Evolutionary conservation across 192 early-diverging fungal species (phyloP), one percentile per base, ranked within the genome.

Genomic region (Lunasporangiospora selenospora): DNA sequence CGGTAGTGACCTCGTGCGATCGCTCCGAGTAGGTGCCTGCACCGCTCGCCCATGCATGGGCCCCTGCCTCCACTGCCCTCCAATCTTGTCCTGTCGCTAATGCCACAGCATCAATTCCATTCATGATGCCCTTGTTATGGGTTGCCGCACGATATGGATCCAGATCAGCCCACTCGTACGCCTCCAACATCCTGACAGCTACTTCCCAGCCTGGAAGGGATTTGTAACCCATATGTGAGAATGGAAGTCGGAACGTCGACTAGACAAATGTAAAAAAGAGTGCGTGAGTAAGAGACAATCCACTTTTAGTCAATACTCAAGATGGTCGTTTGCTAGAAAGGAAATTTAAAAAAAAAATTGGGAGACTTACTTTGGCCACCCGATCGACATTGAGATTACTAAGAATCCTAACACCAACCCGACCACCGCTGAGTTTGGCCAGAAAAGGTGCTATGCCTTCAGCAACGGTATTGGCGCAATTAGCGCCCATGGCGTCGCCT

Each of bases 111-210:
- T 92, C 90, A 49, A 92, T 86, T 4, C 90, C 90, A 67, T 92
- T 92, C 89, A 92, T 90, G 43, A 92, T 89, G 6, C 90, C 90
- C 65, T 92, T 92, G 79, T 92, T 92, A 57, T 92, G 88, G 0
- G 90, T 92, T 1, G 87, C 81, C 9, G 90, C 89, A 15, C 90
- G 81, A 58, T 80, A 92, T 27, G 85, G 85, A 46, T 92, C 90
- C 18, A 87, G 73, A 23, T 78, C 73, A 4, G 90, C 90, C 86
- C 84, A 90, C 40, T 90, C 83, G 51, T 78, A 81, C 19, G 89
- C 89, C 43, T 92, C 89, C 33, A 92, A 59, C 15, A 92, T 80
- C 21, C 85, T 75, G 26, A 77, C 76, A 12, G 89, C 87, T 4
- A 92, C 82, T 39, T 84, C 70, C 51, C 81, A 78, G 27, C 90